phyloP scores from a whole-genome alignment of 768 basidiomycete species.

The Pulveroboletus frians region DNA sequence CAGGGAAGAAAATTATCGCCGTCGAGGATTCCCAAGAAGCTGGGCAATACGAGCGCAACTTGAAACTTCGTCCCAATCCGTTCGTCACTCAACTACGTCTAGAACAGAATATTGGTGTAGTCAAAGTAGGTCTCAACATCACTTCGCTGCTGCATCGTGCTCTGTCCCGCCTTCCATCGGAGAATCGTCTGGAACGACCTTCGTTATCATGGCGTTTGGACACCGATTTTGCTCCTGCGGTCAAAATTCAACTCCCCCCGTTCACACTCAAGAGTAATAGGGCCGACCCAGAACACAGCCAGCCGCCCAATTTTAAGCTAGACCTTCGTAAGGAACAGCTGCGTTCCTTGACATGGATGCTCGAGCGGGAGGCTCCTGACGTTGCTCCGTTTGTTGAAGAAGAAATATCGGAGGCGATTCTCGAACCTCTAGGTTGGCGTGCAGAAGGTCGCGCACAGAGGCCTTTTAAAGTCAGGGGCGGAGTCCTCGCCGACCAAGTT shows the following conservation, averaged over 20 bases:
- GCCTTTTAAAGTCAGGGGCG: conserved; percentile 71
- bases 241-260: conserved; percentile 52
- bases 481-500: conserved; percentile 93
- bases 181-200: conserved; percentile 40
- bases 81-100: conserved; percentile 82
- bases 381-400: conserved; percentile 83
- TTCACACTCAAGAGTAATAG: conserved; percentile 77
- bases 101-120: conserved; percentile 56
- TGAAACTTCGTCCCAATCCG: conserved; percentile 81
- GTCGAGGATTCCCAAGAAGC: conserved; percentile 84
- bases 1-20: conserved; percentile 54
- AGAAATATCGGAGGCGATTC: conserved; percentile 86
- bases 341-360: conserved; percentile 91
- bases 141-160: conserved; percentile 86
- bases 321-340: conserved; percentile 79
- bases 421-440: conserved; percentile 86
- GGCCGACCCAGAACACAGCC: conserved; percentile 58
- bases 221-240: conserved; percentile 68
- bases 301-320: conserved; percentile 74
- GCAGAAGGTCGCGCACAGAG: conserved; percentile 89
- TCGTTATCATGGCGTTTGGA: conserved; percentile 75
- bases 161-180: conserved; percentile 66
- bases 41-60: conserved; percentile 80
- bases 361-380: conserved; percentile 62
- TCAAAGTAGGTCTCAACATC: conserved; percentile 85